Evolutionary conservation across 1,284 basidiomycete species (phyloP).

Genomic region (Porogramme epimiltina): DNA sequence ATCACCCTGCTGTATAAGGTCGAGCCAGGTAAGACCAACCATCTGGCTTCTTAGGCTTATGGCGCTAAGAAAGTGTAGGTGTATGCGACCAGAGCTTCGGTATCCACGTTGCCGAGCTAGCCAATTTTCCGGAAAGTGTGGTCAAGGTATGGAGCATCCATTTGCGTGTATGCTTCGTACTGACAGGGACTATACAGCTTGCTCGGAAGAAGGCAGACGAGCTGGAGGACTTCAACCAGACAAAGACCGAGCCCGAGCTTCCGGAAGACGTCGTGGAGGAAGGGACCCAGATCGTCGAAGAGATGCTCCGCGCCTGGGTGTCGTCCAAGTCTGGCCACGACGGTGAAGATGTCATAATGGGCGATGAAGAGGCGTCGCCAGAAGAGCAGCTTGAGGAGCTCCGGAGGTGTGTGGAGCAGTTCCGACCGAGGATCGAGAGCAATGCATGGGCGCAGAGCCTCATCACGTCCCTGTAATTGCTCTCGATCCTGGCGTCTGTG

Average conservation of each 20-base stretch:
- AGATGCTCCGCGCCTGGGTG: slow-evolving; percentile 80
- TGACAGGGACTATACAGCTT: slow-evolving; percentile 50
- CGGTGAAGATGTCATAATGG: slow-evolving; percentile 62
- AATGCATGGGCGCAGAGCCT: slow-evolving; percentile 80
- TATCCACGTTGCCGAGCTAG: slow-evolving; percentile 96
- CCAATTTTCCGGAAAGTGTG: slow-evolving; percentile 94
- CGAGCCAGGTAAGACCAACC: slow-evolving; percentile 90
- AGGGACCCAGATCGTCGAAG: slow-evolving; percentile 81
- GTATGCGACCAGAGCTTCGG: slow-evolving; percentile 97
- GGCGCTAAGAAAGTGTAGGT: slow-evolving; percentile 38
- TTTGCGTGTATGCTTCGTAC: neutral
- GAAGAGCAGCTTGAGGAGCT: slow-evolving; percentile 71
- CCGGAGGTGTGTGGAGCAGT: slow-evolving; percentile 66
- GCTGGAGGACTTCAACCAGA: slow-evolving; percentile 86
- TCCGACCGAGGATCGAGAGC: slow-evolving; percentile 65
- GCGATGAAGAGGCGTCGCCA: slow-evolving; percentile 41
- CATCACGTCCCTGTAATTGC: slow-evolving; percentile 35
- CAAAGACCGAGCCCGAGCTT: slow-evolving; percentile 43
- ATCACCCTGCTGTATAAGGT: slow-evolving; percentile 97
- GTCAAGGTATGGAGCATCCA: slow-evolving; percentile 61
- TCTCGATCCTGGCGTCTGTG: neutral
- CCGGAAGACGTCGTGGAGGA: slow-evolving; percentile 69
- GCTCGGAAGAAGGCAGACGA: slow-evolving; percentile 96
- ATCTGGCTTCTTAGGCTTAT: slow-evolving; percentile 34
- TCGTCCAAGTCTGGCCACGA: slow-evolving; percentile 35